phyloP scores from a whole-genome alignment of 441 rosid genomes.

The Populus trichocarpa region DNA sequence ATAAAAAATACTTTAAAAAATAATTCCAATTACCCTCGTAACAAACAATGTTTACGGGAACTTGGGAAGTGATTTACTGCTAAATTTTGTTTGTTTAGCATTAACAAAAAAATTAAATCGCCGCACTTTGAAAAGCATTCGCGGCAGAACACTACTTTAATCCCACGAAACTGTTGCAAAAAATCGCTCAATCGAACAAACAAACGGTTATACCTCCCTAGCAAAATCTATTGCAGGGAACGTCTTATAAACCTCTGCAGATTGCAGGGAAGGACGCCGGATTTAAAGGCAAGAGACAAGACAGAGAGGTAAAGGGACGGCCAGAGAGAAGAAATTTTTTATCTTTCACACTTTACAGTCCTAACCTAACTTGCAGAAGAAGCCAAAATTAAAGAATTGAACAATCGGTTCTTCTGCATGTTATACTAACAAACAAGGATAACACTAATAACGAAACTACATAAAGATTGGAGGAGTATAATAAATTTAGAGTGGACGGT shows the following conservation, averaged over 20 bases:
- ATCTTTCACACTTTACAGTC: not conserved
- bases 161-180: too few relatives aligned
- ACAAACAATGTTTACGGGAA: too few relatives aligned
- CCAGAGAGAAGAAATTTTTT: not conserved
- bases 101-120: too few relatives aligned
- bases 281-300: constrained; percentile 30
- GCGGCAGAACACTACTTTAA: too few relatives aligned
- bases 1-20: too few relatives aligned
- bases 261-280: constrained; percentile 30
- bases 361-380: constrained; percentile 19
- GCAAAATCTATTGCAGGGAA: not conserved
- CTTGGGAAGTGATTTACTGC: too few relatives aligned
- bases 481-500: not conserved
- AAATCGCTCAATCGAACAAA: too few relatives aligned
- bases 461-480: not conserved
- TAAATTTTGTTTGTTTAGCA: too few relatives aligned
- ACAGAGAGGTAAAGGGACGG: not conserved
- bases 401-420: not conserved
- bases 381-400: constrained; percentile 16
- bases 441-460: not conserved
- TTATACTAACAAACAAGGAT: not conserved
- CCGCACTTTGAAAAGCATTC: too few relatives aligned
- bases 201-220: too few relatives aligned
- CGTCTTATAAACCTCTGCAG: not conserved
- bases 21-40: too few relatives aligned